phyloP scores from a whole-genome alignment of 331 rosid species.

The Telfairia occidentalis region DNA sequence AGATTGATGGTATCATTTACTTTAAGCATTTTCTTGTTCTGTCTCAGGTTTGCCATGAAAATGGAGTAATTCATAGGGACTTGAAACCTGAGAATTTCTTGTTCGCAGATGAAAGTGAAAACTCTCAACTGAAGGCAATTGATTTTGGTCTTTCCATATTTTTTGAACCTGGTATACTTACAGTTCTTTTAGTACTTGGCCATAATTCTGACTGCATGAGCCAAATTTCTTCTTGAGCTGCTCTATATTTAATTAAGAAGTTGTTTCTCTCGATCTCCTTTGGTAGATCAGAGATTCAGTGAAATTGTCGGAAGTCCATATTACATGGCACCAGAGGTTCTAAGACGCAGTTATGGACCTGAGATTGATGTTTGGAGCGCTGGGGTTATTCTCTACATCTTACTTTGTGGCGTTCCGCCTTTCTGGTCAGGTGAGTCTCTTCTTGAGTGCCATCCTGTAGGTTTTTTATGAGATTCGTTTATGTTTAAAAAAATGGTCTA shows the following conservation, averaged over 20 bases:
- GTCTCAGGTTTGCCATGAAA: conserved; percentile 55
- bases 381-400: conserved; percentile 60
- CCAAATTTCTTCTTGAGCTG: neutral
- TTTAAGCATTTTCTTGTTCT: neutral
- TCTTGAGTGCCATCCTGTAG: neutral
- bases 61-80: conserved; percentile 68
- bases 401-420: conserved; percentile 72
- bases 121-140: conserved; percentile 42
- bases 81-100: conserved; percentile 67
- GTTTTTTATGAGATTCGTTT: neutral
- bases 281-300: conserved; percentile 49
- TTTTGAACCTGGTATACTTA: conserved; percentile 30
- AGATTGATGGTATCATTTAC: neutral
- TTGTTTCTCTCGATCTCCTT: neutral
- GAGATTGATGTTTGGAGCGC: conserved; percentile 70
- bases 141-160: conserved; percentile 71
- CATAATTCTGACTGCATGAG: neutral
- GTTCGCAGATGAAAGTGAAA: conserved; percentile 46
- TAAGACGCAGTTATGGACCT: conserved; percentile 52
- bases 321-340: conserved; percentile 75
- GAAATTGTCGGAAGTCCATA: conserved; percentile 79
- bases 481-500: neutral
- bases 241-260: neutral
- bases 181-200: neutral
- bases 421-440: conserved; percentile 56